These are phyloP conservation scores for Uromyces viciae-fabae DNA, from an alignment of 1,284 basidiomycete species.

Conservation along the genomic window DNA sequence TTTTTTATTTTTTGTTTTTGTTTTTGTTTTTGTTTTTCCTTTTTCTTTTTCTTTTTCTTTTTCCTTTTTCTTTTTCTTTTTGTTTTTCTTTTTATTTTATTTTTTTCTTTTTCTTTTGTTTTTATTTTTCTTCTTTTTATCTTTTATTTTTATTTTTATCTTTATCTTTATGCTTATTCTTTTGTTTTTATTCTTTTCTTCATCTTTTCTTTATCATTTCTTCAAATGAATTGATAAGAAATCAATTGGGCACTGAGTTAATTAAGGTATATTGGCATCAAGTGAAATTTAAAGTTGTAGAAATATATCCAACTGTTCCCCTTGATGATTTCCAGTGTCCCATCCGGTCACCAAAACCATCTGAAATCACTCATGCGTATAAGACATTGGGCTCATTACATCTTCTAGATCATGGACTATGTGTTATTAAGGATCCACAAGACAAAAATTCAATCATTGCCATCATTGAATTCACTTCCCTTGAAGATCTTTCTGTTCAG, in stretches of 20 bases:
- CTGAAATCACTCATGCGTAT: neutral
- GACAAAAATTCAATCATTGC: neutral
- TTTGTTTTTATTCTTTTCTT: neutral
- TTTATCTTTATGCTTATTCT: too few species aligned
- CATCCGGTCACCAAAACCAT: neutral
- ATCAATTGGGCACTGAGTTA: neutral
- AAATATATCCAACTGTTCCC: neutral
- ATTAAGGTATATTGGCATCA: neutral
- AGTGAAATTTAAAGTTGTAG: neutral
- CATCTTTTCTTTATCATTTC: neutral
- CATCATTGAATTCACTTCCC: neutral
- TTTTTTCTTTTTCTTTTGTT: neutral
- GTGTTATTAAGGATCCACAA: neutral
- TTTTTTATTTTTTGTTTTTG: neutral
- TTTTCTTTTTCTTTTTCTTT: neutral
- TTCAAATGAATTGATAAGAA: neutral
- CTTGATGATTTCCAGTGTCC: neutral
- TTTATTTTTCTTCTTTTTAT: neutral
- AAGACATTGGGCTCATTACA: neutral
- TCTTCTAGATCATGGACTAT: neutral
- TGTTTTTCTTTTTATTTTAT: neutral
- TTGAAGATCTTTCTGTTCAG: neutral
- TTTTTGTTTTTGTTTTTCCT: neutral
- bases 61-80: neutral
- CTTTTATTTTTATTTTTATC: neutral